These are phyloP conservation scores for Lachancea meyersii DNA, from an alignment of 805 yeast genomes.

Conservation along the genomic window DNA sequence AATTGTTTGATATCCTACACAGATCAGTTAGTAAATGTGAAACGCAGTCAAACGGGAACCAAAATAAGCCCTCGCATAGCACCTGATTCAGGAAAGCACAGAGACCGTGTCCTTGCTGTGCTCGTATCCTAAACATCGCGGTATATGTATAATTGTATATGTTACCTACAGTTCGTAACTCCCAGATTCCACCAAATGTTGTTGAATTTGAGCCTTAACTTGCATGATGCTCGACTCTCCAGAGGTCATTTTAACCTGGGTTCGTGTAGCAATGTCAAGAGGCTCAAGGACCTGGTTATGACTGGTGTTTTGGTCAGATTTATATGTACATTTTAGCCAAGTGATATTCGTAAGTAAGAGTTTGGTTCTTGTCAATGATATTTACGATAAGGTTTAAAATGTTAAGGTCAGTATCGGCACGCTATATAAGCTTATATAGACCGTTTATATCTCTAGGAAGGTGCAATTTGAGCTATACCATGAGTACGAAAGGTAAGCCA, in stretches of 20 bases:
- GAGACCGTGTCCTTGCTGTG: too few relatives aligned
- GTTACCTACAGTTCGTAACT: constrained; percentile 56
- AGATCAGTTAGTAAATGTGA: constrained; percentile 11
- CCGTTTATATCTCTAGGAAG: background rate
- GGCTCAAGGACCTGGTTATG: background rate
- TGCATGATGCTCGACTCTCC: constrained; percentile 11
- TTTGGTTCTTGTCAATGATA: too few relatives aligned
- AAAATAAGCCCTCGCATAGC: too few relatives aligned
- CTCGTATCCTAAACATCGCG: too few relatives aligned
- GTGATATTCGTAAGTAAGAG: too few relatives aligned
- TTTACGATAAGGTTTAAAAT: background rate
- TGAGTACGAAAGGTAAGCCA: constrained; percentile 33
- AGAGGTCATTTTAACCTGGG: constrained; percentile 5
- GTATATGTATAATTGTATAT: constrained; percentile 12
- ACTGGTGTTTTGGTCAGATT: background rate
- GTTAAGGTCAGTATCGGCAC: background rate
- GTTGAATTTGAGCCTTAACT: constrained; percentile 58
- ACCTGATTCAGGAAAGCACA: too few relatives aligned
- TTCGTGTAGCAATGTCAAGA: background rate
- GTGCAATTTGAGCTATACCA: constrained; percentile 6
- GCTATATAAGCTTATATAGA: background rate
- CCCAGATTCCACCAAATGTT: constrained; percentile 67
- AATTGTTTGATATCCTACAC: constrained; percentile 47
- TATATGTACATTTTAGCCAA: too few relatives aligned
- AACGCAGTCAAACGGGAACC: too few relatives aligned